Evolutionary conservation across 2,329 filamentous ascomycete genomes (phyloP).

Genomic region (Alternaria ethzedia): DNA sequence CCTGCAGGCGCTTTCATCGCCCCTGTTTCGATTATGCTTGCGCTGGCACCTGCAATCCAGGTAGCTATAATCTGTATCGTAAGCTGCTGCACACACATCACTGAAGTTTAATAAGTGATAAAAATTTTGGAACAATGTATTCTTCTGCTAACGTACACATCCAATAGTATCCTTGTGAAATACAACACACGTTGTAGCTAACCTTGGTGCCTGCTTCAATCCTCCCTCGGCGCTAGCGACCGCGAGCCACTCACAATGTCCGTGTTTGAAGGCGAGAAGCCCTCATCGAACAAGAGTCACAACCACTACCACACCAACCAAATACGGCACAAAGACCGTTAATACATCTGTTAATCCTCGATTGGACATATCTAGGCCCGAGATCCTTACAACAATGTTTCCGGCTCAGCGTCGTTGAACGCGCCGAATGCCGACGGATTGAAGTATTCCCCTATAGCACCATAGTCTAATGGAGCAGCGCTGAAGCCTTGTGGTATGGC

Average conservation of each 20-base stretch:
- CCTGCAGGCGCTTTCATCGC: neutral
- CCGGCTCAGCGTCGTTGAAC: neutral
- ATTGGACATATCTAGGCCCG: neutral
- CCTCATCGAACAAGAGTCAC: neutral
- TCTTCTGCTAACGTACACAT: no score
- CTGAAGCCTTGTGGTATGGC: neutral
- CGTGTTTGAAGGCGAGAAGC: neutral
- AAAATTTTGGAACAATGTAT: no score
- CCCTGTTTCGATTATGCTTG: neutral
- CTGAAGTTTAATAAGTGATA: no score
- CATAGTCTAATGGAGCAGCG: neutral
- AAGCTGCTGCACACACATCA: no score
- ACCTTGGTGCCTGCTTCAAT: neutral
- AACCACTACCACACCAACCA: fast-evolving
- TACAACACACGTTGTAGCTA: neutral
- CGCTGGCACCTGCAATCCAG: neutral
- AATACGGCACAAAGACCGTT: neutral
- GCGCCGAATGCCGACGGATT: no score
- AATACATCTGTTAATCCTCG: fast-evolving
- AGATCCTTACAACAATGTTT: neutral
- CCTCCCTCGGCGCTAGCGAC: neutral
- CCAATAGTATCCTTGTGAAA: fast-evolving
- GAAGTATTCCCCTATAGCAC: neutral
- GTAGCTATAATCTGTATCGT: neutral
- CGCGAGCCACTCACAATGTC: neutral